Evolutionary conservation across 2,329 filamentous ascomycete species (phyloP).

Genomic region (Beauveria sp.): DNA sequence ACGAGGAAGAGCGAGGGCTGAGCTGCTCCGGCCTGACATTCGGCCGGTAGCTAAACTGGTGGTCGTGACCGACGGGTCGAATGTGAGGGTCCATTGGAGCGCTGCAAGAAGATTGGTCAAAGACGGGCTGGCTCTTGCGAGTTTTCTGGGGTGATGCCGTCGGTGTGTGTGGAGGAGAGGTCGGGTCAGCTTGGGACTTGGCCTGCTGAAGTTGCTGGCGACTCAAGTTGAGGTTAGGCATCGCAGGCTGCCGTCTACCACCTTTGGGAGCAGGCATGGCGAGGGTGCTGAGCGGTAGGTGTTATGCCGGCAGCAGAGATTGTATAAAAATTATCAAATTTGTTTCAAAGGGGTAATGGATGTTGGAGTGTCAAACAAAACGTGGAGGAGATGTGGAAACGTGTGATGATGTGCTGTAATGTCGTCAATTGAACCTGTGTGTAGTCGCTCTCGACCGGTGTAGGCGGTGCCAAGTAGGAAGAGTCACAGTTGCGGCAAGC

Average conservation of each 20-base stretch:
- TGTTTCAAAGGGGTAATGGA: background rate
- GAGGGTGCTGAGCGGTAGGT: background rate
- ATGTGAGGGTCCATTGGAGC: constrained; percentile 33
- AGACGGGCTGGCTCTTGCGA: constrained; percentile 27
- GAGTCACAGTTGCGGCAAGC: background rate
- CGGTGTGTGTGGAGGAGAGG: constrained; percentile 42
- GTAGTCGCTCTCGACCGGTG: background rate
- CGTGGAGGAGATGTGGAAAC: background rate
- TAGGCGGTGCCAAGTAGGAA: background rate
- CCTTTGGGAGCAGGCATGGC: constrained; percentile 27
- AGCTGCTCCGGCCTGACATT: constrained; percentile 26
- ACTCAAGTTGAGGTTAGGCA: constrained; percentile 32
- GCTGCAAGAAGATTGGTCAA: constrained; percentile 22
- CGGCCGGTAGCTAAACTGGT: constrained; percentile 35
- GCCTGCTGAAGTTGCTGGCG: constrained; percentile 19
- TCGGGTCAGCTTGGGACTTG: constrained; percentile 25
- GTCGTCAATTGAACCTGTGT: background rate
- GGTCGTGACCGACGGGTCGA: constrained; percentile 33
- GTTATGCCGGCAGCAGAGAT: background rate
- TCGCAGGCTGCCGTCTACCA: constrained; percentile 30
- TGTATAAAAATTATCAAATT: background rate
- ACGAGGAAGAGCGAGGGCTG: constrained; percentile 26
- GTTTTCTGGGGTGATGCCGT: constrained; percentile 29
- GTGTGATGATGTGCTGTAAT: background rate
- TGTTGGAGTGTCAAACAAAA: background rate